These are phyloP conservation scores for Naegleria fowleri DNA, from an alignment of 208 protist genomes.

Conservation along the genomic window DNA sequence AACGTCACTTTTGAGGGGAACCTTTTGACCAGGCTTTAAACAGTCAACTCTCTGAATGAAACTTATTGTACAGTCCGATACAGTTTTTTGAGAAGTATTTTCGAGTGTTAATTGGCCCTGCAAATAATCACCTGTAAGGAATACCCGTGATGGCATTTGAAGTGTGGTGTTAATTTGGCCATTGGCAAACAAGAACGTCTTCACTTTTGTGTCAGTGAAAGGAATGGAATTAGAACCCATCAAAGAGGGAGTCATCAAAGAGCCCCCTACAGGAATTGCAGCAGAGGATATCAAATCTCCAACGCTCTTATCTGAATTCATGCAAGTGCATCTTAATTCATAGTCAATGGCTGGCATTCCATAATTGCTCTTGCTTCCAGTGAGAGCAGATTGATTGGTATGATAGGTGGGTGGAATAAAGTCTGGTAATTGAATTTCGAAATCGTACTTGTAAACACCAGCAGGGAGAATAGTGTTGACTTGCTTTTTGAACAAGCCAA, in stretches of 20 bases:
- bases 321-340: background rate
- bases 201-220: background rate
- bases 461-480: background rate
- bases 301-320: background rate
- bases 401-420: background rate
- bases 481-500: background rate
- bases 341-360: background rate
- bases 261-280: background rate
- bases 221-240: background rate
- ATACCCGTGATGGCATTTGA: background rate
- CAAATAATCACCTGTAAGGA: background rate
- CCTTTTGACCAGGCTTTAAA: background rate
- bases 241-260: background rate
- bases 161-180: background rate
- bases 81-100: background rate
- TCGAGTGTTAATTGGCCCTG: background rate
- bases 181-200: background rate
- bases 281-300: background rate
- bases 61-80: background rate
- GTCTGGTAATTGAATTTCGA: background rate
- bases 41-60: constrained; percentile 3
- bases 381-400: background rate
- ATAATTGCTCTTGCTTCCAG: background rate
- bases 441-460: constrained; percentile 3
- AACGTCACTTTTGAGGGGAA: background rate